These are phyloP conservation scores for Bipolaris victoriae DNA, from an alignment of 2,329 filamentous ascomycete genomes.

Conservation along the genomic window DNA sequence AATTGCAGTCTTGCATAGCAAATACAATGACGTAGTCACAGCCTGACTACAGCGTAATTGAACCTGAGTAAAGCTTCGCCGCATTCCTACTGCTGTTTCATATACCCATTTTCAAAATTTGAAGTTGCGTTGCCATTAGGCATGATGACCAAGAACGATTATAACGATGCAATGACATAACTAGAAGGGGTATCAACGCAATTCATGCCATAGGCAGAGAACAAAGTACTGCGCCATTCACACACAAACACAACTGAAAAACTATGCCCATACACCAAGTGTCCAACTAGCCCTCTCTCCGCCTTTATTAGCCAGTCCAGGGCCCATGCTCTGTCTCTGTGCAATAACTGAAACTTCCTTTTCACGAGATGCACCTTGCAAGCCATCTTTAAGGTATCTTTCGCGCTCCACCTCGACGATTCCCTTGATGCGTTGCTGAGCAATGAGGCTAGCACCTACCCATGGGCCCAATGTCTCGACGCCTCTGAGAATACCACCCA, in stretches of 20 bases:
- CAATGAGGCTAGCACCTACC: conserved; percentile 74
- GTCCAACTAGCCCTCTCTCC: conserved; percentile 49
- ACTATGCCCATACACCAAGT: conserved; percentile 48
- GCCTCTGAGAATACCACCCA: conserved; percentile 67
- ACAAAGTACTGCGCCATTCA: neutral
- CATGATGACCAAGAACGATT: neutral
- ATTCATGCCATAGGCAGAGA: conserved; percentile 1
- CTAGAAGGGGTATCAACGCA: conserved; percentile 19
- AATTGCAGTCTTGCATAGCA: neutral
- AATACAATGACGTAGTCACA: neutral
- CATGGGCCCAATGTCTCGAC: conserved; percentile 75
- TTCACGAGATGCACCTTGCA: conserved; percentile 65
- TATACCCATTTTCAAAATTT: too few relatives aligned
- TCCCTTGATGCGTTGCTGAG: conserved; percentile 71
- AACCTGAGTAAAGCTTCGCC: neutral
- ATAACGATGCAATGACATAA: neutral
- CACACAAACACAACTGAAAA: neutral
- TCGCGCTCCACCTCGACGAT: conserved; percentile 75
- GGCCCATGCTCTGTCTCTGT: conserved; percentile 69
- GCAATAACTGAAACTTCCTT: conserved; percentile 63
- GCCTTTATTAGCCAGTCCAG: conserved; percentile 48
- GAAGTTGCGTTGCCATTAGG: neutral
- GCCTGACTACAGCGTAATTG: neutral
- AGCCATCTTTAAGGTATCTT: conserved; percentile 71
- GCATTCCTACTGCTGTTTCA: too few relatives aligned